Evolutionary conservation across 805 yeast species (phyloP).

Genomic region (Blastobotrys muscicola): DNA sequence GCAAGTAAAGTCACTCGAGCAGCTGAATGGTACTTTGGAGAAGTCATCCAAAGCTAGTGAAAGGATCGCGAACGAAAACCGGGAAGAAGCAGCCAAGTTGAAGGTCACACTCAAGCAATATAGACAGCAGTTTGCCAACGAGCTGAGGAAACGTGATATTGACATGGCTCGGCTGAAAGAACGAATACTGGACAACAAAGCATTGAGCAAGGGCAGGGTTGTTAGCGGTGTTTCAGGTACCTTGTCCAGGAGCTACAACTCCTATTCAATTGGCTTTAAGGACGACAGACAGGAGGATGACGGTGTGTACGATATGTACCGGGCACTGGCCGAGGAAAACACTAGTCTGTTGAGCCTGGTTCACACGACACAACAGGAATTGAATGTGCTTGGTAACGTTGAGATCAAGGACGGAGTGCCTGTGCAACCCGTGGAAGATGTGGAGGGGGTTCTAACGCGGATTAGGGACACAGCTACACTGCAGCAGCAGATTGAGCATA

Average conservation of each 20-base stretch:
- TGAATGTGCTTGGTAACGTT: no score
- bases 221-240: conserved; percentile 11
- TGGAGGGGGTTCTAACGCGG: no score
- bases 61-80: conserved; percentile 3
- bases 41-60: conserved; percentile 1
- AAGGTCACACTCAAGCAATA: conserved; percentile 8
- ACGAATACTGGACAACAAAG: conserved; percentile 15
- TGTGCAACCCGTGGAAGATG: no score
- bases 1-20: conserved; percentile 3
- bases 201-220: not conserved
- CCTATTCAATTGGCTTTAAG: conserved; percentile 5
- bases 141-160: conserved; percentile 18
- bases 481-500: no score
- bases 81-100: conserved; percentile 4
- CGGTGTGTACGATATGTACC: not conserved
- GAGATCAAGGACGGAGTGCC: no score
- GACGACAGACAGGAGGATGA: not conserved
- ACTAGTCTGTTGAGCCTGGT: conserved; percentile 11
- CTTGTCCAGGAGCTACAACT: conserved; percentile 8
- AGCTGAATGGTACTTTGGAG: conserved; percentile 6
- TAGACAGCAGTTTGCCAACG: conserved; percentile 15
- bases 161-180: conserved; percentile 15
- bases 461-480: no score
- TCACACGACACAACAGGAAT: not conserved
- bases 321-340: conserved; percentile 13